Conservation (phyloP, 495 filamentous ascomycete species). For the Aspergillus wentii region DNA sequence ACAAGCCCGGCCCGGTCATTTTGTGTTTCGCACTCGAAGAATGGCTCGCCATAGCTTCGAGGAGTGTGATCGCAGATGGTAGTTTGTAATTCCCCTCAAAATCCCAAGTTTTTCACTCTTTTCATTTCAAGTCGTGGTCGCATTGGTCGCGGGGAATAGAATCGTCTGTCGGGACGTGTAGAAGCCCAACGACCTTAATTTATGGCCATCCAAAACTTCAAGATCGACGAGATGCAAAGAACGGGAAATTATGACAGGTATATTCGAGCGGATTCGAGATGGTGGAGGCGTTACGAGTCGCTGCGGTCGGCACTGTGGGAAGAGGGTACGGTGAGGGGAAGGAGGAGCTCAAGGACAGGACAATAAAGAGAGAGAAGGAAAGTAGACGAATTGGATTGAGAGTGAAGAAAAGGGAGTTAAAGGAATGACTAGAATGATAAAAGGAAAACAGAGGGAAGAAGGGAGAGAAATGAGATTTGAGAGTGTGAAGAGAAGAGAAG, state of each 20-base stretch:
- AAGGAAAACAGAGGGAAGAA: neutral
- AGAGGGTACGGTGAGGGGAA: slow-evolving; percentile 5
- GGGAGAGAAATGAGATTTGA: too few species aligned
- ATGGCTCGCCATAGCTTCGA: slow-evolving; percentile 35
- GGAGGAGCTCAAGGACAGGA: neutral
- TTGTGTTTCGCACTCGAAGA: slow-evolving; percentile 33
- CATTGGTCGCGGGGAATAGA: neutral
- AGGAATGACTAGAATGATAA: slow-evolving; percentile 10
- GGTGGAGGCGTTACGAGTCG: neutral
- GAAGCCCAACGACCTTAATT: too few species aligned
- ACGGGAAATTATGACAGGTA: too few species aligned
- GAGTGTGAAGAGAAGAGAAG: neutral
- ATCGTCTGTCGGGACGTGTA: neutral
- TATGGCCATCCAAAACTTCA: neutral
- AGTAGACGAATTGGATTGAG: slow-evolving; percentile 6
- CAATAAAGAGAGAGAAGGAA: neutral
- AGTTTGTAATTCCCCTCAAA: slow-evolving; percentile 16
- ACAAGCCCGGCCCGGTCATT: slow-evolving; percentile 25
- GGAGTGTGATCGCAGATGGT: neutral
- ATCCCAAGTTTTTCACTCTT: slow-evolving; percentile 3
- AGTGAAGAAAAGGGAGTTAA: slow-evolving; percentile 5
- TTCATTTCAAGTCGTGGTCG: neutral
- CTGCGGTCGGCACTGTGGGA: slow-evolving; percentile 2
- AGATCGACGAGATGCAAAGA: neutral
- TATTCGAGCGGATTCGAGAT: slow-evolving; percentile 3